Conservation (phyloP, 1,284 basidiomycete species). For the Xanthoconium separans region DNA sequence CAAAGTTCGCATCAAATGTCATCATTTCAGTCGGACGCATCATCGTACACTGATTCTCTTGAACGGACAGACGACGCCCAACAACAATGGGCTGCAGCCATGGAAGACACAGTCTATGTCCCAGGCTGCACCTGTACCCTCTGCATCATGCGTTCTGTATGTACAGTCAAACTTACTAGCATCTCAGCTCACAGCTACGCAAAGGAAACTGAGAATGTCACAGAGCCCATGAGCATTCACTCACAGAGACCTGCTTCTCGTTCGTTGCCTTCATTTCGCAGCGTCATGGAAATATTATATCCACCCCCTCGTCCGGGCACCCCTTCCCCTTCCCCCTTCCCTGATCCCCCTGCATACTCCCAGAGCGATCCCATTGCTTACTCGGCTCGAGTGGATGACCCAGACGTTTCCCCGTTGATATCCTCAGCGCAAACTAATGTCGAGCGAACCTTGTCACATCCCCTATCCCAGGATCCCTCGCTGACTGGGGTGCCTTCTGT, state of each 20-base stretch:
- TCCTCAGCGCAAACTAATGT: neutral
- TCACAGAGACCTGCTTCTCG: neutral
- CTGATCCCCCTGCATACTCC: conserved; percentile 27
- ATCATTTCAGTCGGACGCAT: neutral
- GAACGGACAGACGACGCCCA: neutral
- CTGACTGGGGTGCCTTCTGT: conserved; percentile 18
- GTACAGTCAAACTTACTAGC: neutral
- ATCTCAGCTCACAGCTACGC: conserved; percentile 5
- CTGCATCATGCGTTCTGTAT: conserved; percentile 9
- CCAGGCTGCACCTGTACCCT: conserved; percentile 6
- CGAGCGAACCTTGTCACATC: neutral
- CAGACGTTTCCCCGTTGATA: neutral
- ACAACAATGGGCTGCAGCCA: neutral
- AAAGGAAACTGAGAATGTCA: conserved; percentile 6
- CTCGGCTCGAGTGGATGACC: neutral
- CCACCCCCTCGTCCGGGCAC: conserved; percentile 18
- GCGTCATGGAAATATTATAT: conserved; percentile 28
- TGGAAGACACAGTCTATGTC: conserved; percentile 7
- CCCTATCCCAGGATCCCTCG: conserved; percentile 12
- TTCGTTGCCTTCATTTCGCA: conserved; percentile 21
- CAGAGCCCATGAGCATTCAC: neutral
- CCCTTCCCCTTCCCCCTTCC: conserved; percentile 1
- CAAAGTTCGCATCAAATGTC: neutral
- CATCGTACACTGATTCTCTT: neutral
- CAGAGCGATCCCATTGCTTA: neutral